These are phyloP conservation scores for Gelatoporia subvermispora DNA, from an alignment of 768 basidiomycete species.

Conservation along the genomic window DNA sequence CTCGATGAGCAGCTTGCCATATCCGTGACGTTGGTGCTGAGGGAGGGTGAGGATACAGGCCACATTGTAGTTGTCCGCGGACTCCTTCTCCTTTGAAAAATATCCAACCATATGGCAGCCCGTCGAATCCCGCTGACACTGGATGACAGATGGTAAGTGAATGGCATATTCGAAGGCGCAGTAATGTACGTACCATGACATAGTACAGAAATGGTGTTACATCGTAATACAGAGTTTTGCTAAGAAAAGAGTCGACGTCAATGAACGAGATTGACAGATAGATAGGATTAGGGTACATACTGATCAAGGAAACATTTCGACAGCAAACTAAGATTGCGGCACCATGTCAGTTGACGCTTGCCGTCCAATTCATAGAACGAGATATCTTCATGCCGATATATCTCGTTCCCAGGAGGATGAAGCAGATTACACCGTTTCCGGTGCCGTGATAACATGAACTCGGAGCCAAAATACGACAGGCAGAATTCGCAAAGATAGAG, in stretches of 20 bases:
- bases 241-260: constrained; percentile 28
- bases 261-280: background rate
- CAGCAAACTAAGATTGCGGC: constrained; percentile 91
- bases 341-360: constrained; percentile 92
- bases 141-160: constrained; percentile 9
- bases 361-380: constrained; percentile 99
- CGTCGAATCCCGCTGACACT: constrained; percentile 80
- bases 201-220: constrained; percentile 99
- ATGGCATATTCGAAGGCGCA: background rate
- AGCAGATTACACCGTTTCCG: constrained; percentile 85
- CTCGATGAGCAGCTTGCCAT: constrained; percentile 93
- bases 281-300: constrained; percentile 41
- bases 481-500: constrained; percentile 99
- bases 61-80: constrained; percentile 95
- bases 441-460: constrained; percentile 88
- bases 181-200: constrained; percentile 71
- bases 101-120: constrained; percentile 97
- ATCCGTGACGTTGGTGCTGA: constrained; percentile 95
- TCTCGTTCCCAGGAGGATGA: constrained; percentile 98
- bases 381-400: constrained; percentile 95
- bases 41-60: constrained; percentile 98
- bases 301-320: constrained; percentile 99
- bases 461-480: constrained; percentile 85
- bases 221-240: constrained; percentile 99
- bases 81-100: constrained; percentile 99